Percentiles rank a stretch among this genome's conserved stretches.
These are phyloP conservation scores for Pistacia vera DNA, from an alignment of 345 rosid species.

Conservation along the genomic window DNA sequence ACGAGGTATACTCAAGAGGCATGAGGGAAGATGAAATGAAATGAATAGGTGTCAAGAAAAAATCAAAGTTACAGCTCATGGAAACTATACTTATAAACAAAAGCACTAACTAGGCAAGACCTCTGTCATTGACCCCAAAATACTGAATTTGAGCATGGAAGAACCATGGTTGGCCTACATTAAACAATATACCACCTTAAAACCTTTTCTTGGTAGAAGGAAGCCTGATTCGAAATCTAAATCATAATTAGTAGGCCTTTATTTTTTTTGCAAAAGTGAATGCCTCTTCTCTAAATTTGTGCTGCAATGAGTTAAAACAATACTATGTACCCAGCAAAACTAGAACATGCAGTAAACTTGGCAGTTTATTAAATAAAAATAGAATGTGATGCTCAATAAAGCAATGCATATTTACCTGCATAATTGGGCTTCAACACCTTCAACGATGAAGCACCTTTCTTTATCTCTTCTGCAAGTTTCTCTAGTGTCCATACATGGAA, in stretches of 20 bases:
- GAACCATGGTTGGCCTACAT: background rate
- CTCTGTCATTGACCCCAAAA: background rate
- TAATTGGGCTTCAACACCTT: conserved; percentile 91
- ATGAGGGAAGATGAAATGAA: background rate
- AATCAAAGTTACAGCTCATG: background rate
- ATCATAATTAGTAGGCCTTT: background rate
- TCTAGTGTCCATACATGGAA: conserved; percentile 96
- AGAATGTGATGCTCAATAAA: background rate
- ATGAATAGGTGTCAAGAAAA: background rate
- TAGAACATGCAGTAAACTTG: background rate
- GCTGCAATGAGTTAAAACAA: background rate
- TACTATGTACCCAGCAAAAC: conserved; percentile 1
- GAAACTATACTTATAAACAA: background rate
- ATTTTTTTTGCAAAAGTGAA: background rate
- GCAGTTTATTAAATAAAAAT: conserved; percentile 10
- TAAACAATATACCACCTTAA: background rate
- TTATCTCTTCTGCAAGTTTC: conserved; percentile 88
- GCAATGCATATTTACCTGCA: conserved; percentile 60
- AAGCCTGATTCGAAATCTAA: background rate
- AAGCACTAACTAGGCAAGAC: background rate
- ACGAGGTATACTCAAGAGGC: background rate
- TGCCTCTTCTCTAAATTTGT: background rate
- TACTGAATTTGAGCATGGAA: background rate
- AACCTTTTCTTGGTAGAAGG: background rate
- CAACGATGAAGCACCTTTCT: conserved; percentile 94